A percentile compares a stretch with the other conserved stretches of the same genome.
Evolutionary conservation across 2,329 filamentous ascomycete genomes (phyloP).

Genomic region (Hymenoscyphus salicellus): DNA sequence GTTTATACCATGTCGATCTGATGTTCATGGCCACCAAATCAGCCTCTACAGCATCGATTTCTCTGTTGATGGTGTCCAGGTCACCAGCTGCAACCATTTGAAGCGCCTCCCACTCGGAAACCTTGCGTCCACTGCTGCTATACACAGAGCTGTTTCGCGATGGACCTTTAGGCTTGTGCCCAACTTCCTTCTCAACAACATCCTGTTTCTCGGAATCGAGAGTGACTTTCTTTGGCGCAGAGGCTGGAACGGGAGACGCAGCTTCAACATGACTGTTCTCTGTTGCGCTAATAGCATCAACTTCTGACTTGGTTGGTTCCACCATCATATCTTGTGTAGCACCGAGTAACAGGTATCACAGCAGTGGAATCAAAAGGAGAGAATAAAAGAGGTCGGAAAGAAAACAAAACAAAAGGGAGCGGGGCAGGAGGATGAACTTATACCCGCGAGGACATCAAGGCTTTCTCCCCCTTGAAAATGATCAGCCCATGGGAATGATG

Average conservation of each 20-base stretch:
- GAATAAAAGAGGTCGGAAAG: neutral
- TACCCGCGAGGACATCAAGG: neutral
- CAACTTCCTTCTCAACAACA: conserved; percentile 19
- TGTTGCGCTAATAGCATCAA: conserved; percentile 19
- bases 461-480: neutral
- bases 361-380: neutral
- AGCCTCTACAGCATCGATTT: conserved; percentile 36
- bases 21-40: conserved; percentile 30
- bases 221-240: conserved; percentile 8
- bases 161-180: neutral
- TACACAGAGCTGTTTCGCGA: neutral
- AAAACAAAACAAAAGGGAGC: neutral
- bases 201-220: conserved; percentile 8
- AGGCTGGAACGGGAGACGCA: neutral
- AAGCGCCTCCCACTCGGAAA: conserved; percentile 35
- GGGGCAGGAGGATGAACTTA: conserved; percentile 1
- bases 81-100: conserved; percentile 33
- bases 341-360: neutral
- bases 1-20: conserved; percentile 34
- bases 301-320: conserved; percentile 13
- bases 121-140: conserved; percentile 7
- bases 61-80: conserved; percentile 34
- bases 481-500: neutral
- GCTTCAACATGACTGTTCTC: conserved; percentile 17
- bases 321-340: conserved; percentile 17